Evolutionary conservation across 495 filamentous ascomycete genomes (phyloP), one percentile per base, ranked within the genome.

Genomic region (Aspergillus ostianus): DNA sequence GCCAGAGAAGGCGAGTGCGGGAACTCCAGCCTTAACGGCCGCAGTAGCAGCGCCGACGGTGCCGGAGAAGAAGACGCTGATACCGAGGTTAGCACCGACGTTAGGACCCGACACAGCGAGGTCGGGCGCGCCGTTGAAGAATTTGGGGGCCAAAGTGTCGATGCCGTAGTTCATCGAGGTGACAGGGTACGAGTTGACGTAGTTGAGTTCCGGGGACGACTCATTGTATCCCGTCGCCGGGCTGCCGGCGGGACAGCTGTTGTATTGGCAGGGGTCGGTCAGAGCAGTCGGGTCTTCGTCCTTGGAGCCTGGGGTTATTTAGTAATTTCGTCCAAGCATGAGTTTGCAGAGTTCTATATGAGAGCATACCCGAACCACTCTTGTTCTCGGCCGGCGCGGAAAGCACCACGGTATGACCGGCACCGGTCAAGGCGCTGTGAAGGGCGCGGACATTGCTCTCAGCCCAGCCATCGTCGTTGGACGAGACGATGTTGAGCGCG

Each of bases 401-500:
- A 2, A 90, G 70, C 21, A 90, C 76, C 4, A 83, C 83, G 9
- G 81, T 77, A 61, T 88, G 81, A 0, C 84, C 85, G 0, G 81
- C 78, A 0, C 59, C 68, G 3, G 67, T 73, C 8, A 90, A 73
- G 1, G 78, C 67, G 53, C 81, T 65, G 69, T 82, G 83, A 47
- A 88, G 71, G 2, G 74, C 70, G 17, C 87, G 79, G 32, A 85
- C 76, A 61, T 90, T 89, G 17, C 78, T 80, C 64, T 88, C 86
- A 4, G 86, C 87, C 86, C 86, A 90, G 20, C 87, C 86, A 72
- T 90, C 87, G 61, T 89, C 87, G 64, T 90, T 89, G 52, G 82
- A 83, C 27, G 84, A 84, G 51, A 90, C 68, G 62, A 88, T 83
- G 58, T 85, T 85, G 29, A 79, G 70, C 20, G 75, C 80, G 2